These are phyloP conservation scores for Cochlearia excelsa DNA, from an alignment of 345 rosid genomes.

Conservation along the genomic window DNA sequence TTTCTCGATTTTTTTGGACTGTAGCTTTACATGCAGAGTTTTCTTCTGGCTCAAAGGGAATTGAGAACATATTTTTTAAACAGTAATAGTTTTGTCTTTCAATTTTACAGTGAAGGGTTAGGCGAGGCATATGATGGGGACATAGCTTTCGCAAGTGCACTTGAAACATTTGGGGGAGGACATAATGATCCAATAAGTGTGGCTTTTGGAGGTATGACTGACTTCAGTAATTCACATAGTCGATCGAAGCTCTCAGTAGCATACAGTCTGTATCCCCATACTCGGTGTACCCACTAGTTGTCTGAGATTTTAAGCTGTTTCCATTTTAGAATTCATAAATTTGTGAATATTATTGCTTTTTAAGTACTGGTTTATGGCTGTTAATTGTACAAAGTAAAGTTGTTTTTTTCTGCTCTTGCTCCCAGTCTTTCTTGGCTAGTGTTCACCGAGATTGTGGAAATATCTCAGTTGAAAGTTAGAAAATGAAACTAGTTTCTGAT, in stretches of 20 bases:
- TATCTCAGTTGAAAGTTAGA: not conserved
- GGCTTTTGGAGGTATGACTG: constrained; percentile 87
- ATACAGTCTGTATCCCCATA: not conserved
- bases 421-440: constrained; percentile 8
- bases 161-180: constrained; percentile 97
- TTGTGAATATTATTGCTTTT: not conserved
- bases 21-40: constrained; percentile 5
- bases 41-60: constrained; percentile 15
- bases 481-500: constrained; percentile 16
- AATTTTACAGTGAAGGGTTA: constrained; percentile 74
- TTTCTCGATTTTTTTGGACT: not conserved
- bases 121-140: constrained; percentile 98
- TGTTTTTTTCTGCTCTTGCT: constrained; percentile 8
- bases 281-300: not conserved
- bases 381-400: not conserved
- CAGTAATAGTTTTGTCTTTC: not conserved
- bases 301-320: constrained; percentile 11
- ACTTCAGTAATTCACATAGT: not conserved
- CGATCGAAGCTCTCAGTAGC: constrained; percentile 11
- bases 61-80: constrained; percentile 5
- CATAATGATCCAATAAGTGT: constrained; percentile 98
- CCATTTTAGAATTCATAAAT: not conserved
- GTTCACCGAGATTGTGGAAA: not conserved
- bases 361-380: not conserved
- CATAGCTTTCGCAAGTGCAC: constrained; percentile 94